Percentiles rank a stretch among this genome's conserved stretches.
Conservation (phyloP, 1,139 yeast genomes). For the Blastobotrys illinoisensis region DNA sequence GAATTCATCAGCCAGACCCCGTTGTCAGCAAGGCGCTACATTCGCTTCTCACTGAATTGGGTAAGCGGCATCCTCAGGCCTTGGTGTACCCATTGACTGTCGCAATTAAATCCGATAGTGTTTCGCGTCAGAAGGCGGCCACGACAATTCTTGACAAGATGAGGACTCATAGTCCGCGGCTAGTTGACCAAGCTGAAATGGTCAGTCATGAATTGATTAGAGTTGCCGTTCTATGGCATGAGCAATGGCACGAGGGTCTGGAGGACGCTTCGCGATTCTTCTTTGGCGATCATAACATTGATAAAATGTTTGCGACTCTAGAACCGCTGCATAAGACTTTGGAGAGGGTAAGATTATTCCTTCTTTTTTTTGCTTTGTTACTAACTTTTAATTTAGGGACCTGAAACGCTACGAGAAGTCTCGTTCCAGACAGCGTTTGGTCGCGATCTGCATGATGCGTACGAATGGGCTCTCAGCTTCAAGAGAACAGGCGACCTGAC, state of each 20-base stretch:
- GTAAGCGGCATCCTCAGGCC: conserved; percentile 96
- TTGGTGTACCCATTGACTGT: conserved; percentile 92
- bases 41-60: conserved; percentile 78
- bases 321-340: conserved; percentile 85
- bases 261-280: conserved; percentile 94
- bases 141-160: conserved; percentile 84
- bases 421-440: conserved; percentile 94
- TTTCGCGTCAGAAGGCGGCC: conserved; percentile 88
- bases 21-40: conserved; percentile 75
- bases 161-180: conserved; percentile 75
- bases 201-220: conserved; percentile 92
- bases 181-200: conserved; percentile 89
- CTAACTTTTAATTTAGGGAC: conserved; percentile 43
- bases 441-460: conserved; percentile 85
- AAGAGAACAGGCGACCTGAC: conserved; percentile 81
- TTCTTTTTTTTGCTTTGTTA: conserved; percentile 2
- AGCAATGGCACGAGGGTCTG: conserved; percentile 95
- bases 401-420: conserved; percentile 88
- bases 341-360: conserved; percentile 37
- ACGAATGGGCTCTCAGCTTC: conserved; percentile 86
- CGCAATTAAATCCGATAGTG: conserved; percentile 90
- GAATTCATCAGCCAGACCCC: conserved; percentile 92
- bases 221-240: conserved; percentile 96
- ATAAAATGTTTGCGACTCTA: conserved; percentile 85
- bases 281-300: conserved; percentile 92